A percentile compares a stretch with the other conserved stretches of the same genome.
Conservation (phyloP, 2,329 filamentous ascomycete genomes). For the Colletotrichum cordylinicola region DNA sequence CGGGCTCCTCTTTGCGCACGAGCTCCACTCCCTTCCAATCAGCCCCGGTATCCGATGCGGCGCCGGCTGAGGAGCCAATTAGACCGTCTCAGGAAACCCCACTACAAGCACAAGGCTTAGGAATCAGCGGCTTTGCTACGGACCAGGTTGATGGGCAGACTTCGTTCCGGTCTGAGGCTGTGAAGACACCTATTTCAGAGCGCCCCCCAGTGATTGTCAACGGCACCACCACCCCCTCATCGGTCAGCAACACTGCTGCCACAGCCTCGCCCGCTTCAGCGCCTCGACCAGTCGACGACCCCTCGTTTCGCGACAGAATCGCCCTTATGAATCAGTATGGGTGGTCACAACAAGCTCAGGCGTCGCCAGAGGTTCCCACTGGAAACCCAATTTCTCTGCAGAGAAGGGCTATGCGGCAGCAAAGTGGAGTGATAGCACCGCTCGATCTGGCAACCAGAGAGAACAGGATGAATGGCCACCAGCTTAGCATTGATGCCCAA, state of each 20-base stretch:
- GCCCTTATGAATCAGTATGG: constrained; percentile 38
- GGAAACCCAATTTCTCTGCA: constrained; percentile 37
- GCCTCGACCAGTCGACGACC: constrained; percentile 33
- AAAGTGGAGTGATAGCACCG: constrained; percentile 58
- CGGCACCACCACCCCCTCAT: constrained; percentile 31
- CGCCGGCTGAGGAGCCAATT: constrained; percentile 26
- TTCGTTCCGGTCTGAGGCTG: background rate
- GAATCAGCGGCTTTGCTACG: background rate
- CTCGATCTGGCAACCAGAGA: constrained; percentile 60
- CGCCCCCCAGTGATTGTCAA: constrained; percentile 40
- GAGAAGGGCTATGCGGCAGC: constrained; percentile 44
- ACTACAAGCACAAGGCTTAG: constrained; percentile 28
- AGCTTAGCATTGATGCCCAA: constrained; percentile 43
- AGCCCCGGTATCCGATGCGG: background rate
- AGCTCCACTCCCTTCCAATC: constrained; percentile 29
- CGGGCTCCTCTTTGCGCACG: constrained; percentile 49
- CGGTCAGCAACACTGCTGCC: constrained; percentile 1
- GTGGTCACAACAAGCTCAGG: constrained; percentile 12
- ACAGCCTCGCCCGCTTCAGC: constrained; percentile 8
- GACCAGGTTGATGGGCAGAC: background rate
- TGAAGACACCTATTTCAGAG: constrained; percentile 26
- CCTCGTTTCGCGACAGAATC: constrained; percentile 48
- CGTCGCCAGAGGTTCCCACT: constrained; percentile 27
- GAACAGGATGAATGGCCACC: constrained; percentile 40
- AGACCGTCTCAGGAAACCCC: constrained; percentile 30